phyloP scores from a whole-genome alignment of 805 yeast species.

The Debaryomyces prosopidis region DNA sequence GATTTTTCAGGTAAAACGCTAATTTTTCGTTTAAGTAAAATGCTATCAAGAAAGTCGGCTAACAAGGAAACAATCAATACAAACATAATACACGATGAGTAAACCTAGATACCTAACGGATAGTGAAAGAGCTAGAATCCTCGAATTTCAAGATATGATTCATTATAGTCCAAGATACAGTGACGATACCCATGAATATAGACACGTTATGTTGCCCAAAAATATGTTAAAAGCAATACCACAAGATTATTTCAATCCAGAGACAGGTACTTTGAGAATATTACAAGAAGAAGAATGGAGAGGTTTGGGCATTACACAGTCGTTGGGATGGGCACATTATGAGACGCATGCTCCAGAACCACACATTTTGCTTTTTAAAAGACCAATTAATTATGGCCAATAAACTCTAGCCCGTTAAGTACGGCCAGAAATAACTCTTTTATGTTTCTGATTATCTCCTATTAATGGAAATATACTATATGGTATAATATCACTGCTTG shows the following conservation, averaged over 20 bases:
- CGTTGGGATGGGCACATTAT: constrained; percentile 96
- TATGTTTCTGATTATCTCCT: too few relatives aligned
- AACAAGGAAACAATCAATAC: background rate
- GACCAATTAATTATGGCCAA: constrained; percentile 59
- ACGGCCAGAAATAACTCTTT: too few relatives aligned
- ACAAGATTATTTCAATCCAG: constrained; percentile 87
- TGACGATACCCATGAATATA: constrained; percentile 88
- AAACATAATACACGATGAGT: constrained; percentile 22
- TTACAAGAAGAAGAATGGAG: constrained; percentile 97
- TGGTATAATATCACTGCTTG: too few relatives aligned
- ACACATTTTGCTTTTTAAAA: constrained; percentile 81
- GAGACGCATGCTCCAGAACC: constrained; percentile 99
- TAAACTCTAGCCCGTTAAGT: constrained; percentile 9
- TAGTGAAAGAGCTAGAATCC: constrained; percentile 79
- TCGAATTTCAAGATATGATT: constrained; percentile 90
- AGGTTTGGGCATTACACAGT: constrained; percentile 95
- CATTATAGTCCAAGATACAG: constrained; percentile 93
- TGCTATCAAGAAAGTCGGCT: background rate
- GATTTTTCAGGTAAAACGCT: background rate
- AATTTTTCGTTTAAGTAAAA: background rate
- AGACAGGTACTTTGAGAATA: constrained; percentile 90
- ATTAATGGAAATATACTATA: too few relatives aligned
- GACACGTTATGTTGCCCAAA: constrained; percentile 97
- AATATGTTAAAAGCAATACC: constrained; percentile 94
- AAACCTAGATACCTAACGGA: constrained; percentile 76